Conservation (phyloP, 2,329 filamentous ascomycete genomes). For the Ophiostoma sp. region DNA sequence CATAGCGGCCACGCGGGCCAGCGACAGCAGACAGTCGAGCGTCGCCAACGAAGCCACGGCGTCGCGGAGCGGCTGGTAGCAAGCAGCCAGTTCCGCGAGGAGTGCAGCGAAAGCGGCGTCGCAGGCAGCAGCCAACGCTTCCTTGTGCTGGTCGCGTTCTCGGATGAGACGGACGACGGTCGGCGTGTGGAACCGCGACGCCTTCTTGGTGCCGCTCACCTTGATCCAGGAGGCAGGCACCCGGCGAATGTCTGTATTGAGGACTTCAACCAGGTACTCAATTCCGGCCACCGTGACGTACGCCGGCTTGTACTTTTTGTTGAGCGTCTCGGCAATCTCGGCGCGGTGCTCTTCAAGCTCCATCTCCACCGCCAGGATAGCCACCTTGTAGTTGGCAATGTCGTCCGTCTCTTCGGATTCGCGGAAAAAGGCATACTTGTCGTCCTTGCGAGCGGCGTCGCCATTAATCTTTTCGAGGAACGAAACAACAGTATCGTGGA, state of each 20-base stretch:
- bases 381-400: slow-evolving; percentile 84
- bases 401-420: slow-evolving; percentile 85
- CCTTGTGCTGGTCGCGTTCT: slow-evolving; percentile 92
- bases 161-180: slow-evolving; percentile 79
- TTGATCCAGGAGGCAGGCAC: slow-evolving; percentile 95
- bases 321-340: slow-evolving; percentile 69
- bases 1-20: slow-evolving; percentile 79
- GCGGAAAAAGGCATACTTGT: slow-evolving; percentile 93
- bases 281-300: slow-evolving; percentile 88
- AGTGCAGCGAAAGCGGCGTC: slow-evolving; percentile 76
- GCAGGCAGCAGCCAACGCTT: slow-evolving; percentile 87
- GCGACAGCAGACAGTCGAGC: slow-evolving; percentile 84
- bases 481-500: slow-evolving; percentile 68
- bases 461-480: slow-evolving; percentile 85
- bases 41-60: slow-evolving; percentile 82
- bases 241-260: slow-evolving; percentile 76
- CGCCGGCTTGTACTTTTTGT: slow-evolving; percentile 63
- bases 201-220: slow-evolving; percentile 89
- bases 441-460: slow-evolving; percentile 77
- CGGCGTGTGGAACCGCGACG: slow-evolving; percentile 91
- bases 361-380: slow-evolving; percentile 88
- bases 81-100: slow-evolving; percentile 70
- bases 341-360: slow-evolving; percentile 77
- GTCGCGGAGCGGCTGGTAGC: slow-evolving; percentile 88
- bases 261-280: slow-evolving; percentile 91